Evolutionary conservation across 441 rosid species (phyloP), one percentile per base, ranked within the genome.

Genomic region (Aquilaria agallochum): DNA sequence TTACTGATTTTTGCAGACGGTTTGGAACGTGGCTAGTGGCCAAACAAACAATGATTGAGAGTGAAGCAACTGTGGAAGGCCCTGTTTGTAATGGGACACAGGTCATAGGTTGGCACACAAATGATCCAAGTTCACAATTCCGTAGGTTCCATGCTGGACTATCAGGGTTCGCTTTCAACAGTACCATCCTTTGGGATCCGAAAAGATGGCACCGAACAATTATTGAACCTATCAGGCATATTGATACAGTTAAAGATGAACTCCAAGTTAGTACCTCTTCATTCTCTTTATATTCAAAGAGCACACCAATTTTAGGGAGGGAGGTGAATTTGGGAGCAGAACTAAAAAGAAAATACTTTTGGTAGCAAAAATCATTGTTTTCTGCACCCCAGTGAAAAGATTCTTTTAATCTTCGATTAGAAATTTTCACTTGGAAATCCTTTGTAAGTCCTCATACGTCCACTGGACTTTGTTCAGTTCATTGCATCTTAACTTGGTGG

Each of bases 11-110:
- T 56, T 56, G 51, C 70, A 82, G 89, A 74, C 80, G 78, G 54
- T 83, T 86, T 67, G 89, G 86, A 50, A 78, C 83, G 56, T 82
- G 89, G 92, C 63, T 69, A 49, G 89, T 81, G 71, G 85, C 83
- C 63, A 83, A 76, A 65, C 63, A 72, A 62, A 65, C 68, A 20
- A 72, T 63, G 53, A 65, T 62, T 15, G 58, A 60, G 76, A 69
- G 64, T 64, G 64, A 74, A 59, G 59, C 69, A 58, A 11, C 68
- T 9, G 12, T 76, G 34, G 78, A 86, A 64, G 92, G 89, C 60
- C 86, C 89, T 8, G 54, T 81, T 57, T 86, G 92, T 63, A 81
- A 78, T 67, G 83, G 79, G 71, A 72, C 83, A 65, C 72, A 47
- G 58, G 86, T 83, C 59, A 60, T 77, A 72, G 89, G 92, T 52